Conservation (phyloP, 164 flowering plant genomes). For the Piper longum region DNA sequence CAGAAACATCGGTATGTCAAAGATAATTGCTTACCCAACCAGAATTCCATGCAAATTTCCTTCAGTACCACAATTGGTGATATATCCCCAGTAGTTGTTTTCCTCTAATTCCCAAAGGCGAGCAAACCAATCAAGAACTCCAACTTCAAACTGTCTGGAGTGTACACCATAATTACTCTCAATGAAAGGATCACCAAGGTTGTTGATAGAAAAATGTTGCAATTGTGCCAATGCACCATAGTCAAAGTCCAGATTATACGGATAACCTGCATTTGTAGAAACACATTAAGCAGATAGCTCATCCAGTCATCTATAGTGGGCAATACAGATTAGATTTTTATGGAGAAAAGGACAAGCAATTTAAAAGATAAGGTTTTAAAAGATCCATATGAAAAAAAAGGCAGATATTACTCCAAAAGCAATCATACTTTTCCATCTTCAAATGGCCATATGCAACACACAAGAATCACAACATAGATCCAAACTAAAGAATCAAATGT, state of each 20-base stretch:
- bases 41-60: constrained; percentile 97
- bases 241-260: constrained; percentile 93
- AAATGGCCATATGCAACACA: too few species aligned
- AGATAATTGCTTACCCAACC: constrained; percentile 53
- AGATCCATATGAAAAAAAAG: too few species aligned
- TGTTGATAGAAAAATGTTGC: constrained; percentile 96
- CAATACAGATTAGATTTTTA: not conserved
- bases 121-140: constrained; percentile 99
- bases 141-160: constrained; percentile 96
- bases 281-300: not conserved
- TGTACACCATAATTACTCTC: constrained; percentile 99
- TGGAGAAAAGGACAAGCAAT: too few species aligned
- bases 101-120: constrained; percentile 93
- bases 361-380: not conserved
- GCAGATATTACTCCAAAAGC: too few species aligned
- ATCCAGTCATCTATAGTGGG: not conserved
- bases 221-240: constrained; percentile 83
- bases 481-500: too few species aligned
- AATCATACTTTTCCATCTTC: too few species aligned
- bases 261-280: constrained; percentile 50
- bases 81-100: constrained; percentile 95
- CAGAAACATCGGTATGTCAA: not conserved
- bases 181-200: constrained; percentile 95
- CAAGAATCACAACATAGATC: too few species aligned
- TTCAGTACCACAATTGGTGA: constrained; percentile 97